Conservation (phyloP, 306 rosid species). For the Glycyrrhiza uralensis region DNA sequence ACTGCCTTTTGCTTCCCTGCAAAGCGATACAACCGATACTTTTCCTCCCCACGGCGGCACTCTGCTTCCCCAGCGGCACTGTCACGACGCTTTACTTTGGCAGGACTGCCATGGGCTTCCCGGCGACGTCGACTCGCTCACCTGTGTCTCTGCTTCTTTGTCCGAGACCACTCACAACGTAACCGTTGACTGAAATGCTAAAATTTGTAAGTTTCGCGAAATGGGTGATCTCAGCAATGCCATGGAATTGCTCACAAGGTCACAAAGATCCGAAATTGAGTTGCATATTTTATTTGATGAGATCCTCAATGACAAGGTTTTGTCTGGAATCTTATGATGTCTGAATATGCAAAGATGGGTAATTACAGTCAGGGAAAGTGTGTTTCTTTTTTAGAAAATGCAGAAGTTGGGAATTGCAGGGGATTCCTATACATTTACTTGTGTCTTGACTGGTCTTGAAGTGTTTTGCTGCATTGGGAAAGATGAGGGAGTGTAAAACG, state of each 20-base stretch:
- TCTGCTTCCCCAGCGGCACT: no score
- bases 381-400: conserved; percentile 56
- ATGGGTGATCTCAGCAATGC: conserved; percentile 58
- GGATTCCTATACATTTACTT: conserved; percentile 57
- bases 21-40: no score
- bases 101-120: no score
- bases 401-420: conserved; percentile 43
- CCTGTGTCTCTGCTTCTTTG: conserved; percentile 26
- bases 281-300: conserved; percentile 52
- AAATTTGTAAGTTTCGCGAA: conserved; percentile 39
- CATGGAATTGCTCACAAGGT: conserved; percentile 37
- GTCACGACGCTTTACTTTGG: no score
- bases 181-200: neutral
- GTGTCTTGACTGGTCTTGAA: conserved; percentile 63
- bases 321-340: conserved; percentile 72
- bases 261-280: conserved; percentile 43
- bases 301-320: conserved; percentile 47
- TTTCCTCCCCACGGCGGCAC: no score
- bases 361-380: conserved; percentile 48
- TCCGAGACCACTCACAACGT: conserved; percentile 1
- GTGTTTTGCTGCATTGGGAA: conserved; percentile 55
- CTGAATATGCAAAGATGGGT: conserved; percentile 58
- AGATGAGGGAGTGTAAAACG: conserved; percentile 41
- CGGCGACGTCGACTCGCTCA: no score
- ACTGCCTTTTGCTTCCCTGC: no score